phyloP scores from a whole-genome alignment of 163 green algal species.

The Chloromonas sp. region DNA sequence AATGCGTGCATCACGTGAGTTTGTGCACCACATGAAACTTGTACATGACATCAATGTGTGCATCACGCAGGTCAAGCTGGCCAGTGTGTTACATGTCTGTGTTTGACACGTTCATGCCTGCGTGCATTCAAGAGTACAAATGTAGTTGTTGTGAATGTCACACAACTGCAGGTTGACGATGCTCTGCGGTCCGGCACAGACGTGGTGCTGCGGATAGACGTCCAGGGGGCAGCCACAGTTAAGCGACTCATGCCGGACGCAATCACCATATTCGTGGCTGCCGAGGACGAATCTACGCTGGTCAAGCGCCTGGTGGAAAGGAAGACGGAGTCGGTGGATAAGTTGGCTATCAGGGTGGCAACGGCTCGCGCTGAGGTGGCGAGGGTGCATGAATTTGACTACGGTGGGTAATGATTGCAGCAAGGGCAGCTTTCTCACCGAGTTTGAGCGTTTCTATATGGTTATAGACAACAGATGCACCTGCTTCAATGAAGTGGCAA shows the following conservation, averaged over 20 bases:
- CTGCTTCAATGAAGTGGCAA: not conserved
- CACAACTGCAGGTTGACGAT: slow-evolving; percentile 54
- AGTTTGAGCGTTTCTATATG: not conserved
- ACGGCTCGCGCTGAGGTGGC: slow-evolving; percentile 65
- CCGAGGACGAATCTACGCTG: slow-evolving; percentile 73
- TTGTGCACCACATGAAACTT: too few species aligned
- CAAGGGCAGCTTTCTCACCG: not conserved
- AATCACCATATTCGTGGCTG: slow-evolving; percentile 85
- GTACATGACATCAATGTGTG: too few species aligned
- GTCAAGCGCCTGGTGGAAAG: slow-evolving; percentile 72
- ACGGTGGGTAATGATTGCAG: slow-evolving; percentile 39
- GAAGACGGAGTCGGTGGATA: slow-evolving; percentile 76
- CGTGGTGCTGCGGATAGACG: slow-evolving; percentile 81
- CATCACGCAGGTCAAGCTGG: too few species aligned
- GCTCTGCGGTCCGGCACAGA: slow-evolving; percentile 69
- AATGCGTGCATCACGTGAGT: too few species aligned
- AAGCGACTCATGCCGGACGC: slow-evolving; percentile 65
- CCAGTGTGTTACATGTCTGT: too few species aligned
- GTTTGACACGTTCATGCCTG: too few species aligned
- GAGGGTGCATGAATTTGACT: slow-evolving; percentile 68
- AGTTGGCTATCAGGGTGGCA: slow-evolving; percentile 4
- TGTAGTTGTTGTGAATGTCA: slow-evolving; percentile 46
- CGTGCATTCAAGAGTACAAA: slow-evolving; percentile 61
- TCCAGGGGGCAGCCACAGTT: slow-evolving; percentile 83
- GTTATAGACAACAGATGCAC: not conserved